Evolutionary conservation across 768 basidiomycete genomes (phyloP), one percentile per base, ranked within the genome.

Genomic region (Mycena albidolilacea): DNA sequence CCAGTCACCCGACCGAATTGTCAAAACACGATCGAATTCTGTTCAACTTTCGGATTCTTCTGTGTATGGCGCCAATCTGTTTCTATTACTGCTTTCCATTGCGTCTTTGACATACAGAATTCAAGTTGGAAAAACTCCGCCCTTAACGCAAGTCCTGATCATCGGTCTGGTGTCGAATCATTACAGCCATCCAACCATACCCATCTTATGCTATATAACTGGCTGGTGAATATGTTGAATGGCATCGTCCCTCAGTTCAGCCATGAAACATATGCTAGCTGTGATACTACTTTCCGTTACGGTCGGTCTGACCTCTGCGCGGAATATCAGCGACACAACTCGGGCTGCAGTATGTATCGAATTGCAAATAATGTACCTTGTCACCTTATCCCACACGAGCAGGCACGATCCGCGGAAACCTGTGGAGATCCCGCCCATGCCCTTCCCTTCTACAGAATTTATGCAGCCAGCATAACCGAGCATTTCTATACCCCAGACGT

Each of bases 391-490:
- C 30, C 7, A n/a, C n/a, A 46, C 23, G 35, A 8, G 3, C 46
- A 63, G 62, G 62, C 7, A 48, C 62, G 62, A 48, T 46, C 62
- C 30, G 41, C 43, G 8, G 44, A 63, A 19, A 63, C 62, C 43
- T 63, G 62, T 35, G 62, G 62, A 63, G 62, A 63, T 37, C 62
- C 62, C 9, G 44, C 21, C 3, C 23, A 63, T 48, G 44, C 62
- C 21, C 21, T 63, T 30, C 43, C 62, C 10, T 37, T 21, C 43
- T 63, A 63, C 62, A 46, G 62, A 48, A 6, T 44, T 30, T 17
- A 46, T 30, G 5, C 7, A 5, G 19, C 43, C 21, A 7, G 15
- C 62, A 5, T 12, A 15, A 3, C 35, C 38, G 15, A 6, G 17
- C 9, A 63, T 17, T 4, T 10, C 38, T 63, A 63, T 17, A 12